Evolutionary conservation across 305 asterid genomes (phyloP).

Genomic region (Rubia occidens): DNA sequence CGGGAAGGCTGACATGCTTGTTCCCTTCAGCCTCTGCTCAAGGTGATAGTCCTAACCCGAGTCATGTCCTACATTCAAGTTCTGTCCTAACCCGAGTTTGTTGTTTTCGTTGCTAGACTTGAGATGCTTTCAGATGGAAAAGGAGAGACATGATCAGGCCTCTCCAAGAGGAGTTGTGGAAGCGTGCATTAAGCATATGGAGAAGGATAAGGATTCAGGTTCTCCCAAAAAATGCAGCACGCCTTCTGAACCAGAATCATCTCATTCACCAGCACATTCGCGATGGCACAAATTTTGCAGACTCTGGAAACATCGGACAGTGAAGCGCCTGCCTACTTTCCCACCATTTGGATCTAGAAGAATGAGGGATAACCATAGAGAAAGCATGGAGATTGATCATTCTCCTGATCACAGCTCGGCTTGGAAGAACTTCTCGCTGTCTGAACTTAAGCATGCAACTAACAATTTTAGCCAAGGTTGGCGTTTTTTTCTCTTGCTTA

Average conservation of each 20-base stretch:
- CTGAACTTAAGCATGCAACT: constrained; percentile 35
- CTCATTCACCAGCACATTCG: constrained; percentile 17
- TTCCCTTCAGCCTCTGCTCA: constrained; percentile 33
- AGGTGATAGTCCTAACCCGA: constrained; percentile 11
- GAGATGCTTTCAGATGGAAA: constrained; percentile 25
- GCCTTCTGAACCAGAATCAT: constrained; percentile 6
- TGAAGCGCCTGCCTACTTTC: constrained; percentile 27
- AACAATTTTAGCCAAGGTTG: constrained; percentile 46
- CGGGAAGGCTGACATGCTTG: constrained; percentile 16
- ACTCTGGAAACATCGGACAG: constrained; percentile 22
- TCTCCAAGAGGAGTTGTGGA: constrained; percentile 34
- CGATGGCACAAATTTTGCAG: constrained; percentile 30
- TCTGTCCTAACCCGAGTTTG: neutral
- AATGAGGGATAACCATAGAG: constrained; percentile 24
- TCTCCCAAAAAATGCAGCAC: constrained; percentile 11
- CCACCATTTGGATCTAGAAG: constrained; percentile 32
- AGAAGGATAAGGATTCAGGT: constrained; percentile 9
- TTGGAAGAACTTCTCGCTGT: constrained; percentile 41
- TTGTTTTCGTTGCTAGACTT: constrained; percentile 25
- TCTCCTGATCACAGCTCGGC: constrained; percentile 21
- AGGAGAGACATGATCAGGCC: constrained; percentile 21
- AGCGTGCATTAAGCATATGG: constrained; percentile 21
- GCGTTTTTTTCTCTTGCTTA: neutral
- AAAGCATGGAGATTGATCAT: constrained; percentile 15
- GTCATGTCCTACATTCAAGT: no score